Evolutionary conservation across 192 early-diverging fungal species (phyloP), one percentile per base, ranked within the genome.

Genomic region (Chytriomyces sp.): DNA sequence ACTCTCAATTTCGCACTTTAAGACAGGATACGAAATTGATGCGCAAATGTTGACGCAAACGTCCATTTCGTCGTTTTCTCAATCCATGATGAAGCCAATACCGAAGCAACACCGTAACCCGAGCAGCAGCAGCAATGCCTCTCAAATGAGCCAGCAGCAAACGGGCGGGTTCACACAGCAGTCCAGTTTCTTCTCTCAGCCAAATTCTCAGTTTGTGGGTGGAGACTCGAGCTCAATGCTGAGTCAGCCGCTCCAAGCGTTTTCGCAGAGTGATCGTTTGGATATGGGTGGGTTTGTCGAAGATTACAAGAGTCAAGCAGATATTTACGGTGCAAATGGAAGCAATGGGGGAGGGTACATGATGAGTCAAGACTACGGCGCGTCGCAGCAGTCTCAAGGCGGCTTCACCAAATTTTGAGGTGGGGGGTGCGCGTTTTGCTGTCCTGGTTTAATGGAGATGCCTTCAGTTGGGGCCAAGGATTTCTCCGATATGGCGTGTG

Each of bases 221-320:
- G 69, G 50, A 5, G 43, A 20, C 16, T 3, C 76, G 35, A 35
- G 49, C 61, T 79, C 74, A 0, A 18, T 50, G 9, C 45, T 48
- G 44, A 43, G 18, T 13, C 68, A 50, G 23, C 20, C 48, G 7
- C 23, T 71, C 68, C 77, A 79, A 43, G 62, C 66, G 62, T 65
- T 68, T 44, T 76, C 80, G 11, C 67, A 75, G 46, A 57, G 76
- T 71, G 62, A 67, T 61, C 26, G 82, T 69, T 72, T 44, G 62
- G 50, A 81, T 72, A 57, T 80, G 67, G 24, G 69, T 82, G 62
- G 77, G 80, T 46, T 60, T 24, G 11, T 80, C 50, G 83, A 85
- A 13, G 86, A 87, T 60, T 87, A 87, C 80, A 87, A 87, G 78
- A 83, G 82, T 62, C 86, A 87, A 64, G 75, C 23, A 7, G 85